Conservation (phyloP, 305 asterid species). For the Fraxinus xanthoxyloides region DNA sequence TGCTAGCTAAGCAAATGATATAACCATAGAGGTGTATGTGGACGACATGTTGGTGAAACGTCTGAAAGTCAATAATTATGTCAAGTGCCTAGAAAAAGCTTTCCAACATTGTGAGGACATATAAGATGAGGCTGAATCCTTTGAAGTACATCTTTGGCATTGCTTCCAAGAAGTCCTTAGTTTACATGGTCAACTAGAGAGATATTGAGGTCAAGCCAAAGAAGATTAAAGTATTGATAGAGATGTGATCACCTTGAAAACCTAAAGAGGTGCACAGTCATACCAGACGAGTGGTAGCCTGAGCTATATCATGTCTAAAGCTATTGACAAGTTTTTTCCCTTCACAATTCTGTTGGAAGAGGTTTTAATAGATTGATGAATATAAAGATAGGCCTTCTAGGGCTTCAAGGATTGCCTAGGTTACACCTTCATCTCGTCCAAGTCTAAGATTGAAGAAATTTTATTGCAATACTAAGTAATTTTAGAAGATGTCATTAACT, state of each 20-base stretch:
- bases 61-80: no score
- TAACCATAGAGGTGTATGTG: not conserved
- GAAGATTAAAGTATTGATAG: not conserved
- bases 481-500: not conserved
- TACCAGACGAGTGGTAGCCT: not conserved
- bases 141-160: not conserved
- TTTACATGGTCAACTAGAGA: not conserved
- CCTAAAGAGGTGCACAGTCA: not conserved
- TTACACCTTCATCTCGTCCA: not conserved
- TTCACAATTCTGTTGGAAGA: not conserved
- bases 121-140: not conserved
- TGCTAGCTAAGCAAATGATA: not conserved
- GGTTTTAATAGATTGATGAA: not conserved
- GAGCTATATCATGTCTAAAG: not conserved
- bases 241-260: no score
- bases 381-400: no score
- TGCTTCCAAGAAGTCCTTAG: not conserved
- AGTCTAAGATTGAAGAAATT: not conserved
- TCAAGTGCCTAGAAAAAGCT: not conserved
- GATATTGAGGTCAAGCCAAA: not conserved
- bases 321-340: no score
- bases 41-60: not conserved
- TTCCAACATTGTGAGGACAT: not conserved
- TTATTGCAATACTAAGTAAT: not conserved
- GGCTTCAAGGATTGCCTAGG: not conserved